phyloP scores from a whole-genome alignment of 495 filamentous ascomycete genomes.

The Xeromyces bisporus region DNA sequence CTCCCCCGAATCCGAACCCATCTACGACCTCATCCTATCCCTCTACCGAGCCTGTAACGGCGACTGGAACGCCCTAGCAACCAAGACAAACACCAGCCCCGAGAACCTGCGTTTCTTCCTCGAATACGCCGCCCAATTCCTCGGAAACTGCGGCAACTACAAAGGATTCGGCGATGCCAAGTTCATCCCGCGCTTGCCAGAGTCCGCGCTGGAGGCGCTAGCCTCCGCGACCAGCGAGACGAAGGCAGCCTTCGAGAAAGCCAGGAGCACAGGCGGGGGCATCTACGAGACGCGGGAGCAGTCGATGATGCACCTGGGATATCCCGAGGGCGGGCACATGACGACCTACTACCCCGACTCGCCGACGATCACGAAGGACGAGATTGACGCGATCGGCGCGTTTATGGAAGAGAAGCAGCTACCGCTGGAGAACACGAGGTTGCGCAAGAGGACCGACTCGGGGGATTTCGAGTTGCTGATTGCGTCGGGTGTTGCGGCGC shows the following conservation, averaged over 20 bases:
- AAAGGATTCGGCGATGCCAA: conserved; percentile 93
- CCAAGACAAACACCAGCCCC: conserved; percentile 51
- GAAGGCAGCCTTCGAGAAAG: conserved; percentile 45
- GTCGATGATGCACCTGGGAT: conserved; percentile 69
- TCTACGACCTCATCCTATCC: conserved; percentile 79
- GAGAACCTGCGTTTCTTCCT: conserved; percentile 60
- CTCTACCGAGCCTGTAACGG: conserved; percentile 58
- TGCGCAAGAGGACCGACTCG: conserved; percentile 63
- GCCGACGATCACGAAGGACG: conserved; percentile 64
- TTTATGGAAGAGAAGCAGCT: conserved; percentile 61
- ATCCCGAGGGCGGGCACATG: conserved; percentile 65
- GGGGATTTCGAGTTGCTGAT: conserved; percentile 70
- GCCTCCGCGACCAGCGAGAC: conserved; percentile 43
- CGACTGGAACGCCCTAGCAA: conserved; percentile 57
- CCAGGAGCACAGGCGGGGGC: conserved; percentile 35
- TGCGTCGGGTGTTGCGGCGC: conserved; percentile 48
- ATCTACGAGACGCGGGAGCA: conserved; percentile 54
- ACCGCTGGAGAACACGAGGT: conserved; percentile 72
- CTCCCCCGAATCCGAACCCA: conserved; percentile 76
- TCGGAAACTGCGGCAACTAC: conserved; percentile 89
- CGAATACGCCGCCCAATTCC: conserved; percentile 73
- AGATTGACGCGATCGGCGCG: conserved; percentile 55
- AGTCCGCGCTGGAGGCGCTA: conserved; percentile 52
- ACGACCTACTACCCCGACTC: conserved; percentile 89
- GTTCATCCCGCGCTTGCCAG: conserved; percentile 66